phyloP scores from a whole-genome alignment of 345 rosid genomes.

The Syzygium jambos region DNA sequence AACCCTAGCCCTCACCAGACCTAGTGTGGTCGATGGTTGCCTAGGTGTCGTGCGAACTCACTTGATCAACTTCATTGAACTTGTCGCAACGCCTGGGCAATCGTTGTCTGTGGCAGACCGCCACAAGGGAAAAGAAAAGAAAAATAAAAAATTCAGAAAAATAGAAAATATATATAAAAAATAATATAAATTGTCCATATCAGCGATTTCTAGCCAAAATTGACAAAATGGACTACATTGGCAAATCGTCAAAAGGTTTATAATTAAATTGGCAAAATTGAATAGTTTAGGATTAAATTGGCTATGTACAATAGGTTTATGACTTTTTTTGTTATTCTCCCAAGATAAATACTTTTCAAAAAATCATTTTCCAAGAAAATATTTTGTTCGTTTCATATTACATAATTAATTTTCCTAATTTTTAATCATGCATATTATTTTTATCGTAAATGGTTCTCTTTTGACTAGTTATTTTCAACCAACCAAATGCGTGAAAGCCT shows the following conservation, averaged over 20 bases:
- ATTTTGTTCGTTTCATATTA: neutral
- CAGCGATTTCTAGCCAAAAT: neutral
- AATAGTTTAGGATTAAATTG: neutral
- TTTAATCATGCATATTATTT: neutral
- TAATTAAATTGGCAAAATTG: neutral
- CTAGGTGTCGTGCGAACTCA: neutral
- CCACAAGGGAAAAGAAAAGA: neutral
- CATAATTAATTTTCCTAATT: neutral
- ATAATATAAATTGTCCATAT: neutral
- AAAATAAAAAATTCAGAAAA: neutral
- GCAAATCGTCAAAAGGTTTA: neutral
- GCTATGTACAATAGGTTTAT: accelerated
- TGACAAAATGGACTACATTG: accelerated
- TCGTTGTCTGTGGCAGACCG: no score
- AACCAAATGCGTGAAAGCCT: neutral
- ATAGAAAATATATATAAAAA: no score
- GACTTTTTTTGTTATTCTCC: neutral
- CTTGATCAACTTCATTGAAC: neutral
- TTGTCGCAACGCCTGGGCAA: neutral
- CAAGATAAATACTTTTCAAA: neutral
- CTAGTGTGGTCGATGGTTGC: neutral
- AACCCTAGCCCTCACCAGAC: neutral
- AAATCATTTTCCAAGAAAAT: neutral
- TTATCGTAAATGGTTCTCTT: neutral
- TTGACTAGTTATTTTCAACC: neutral